Percentiles rank a stretch among this genome's conserved stretches.
Conservation (phyloP, 306 rosid genomes). For the Alnus rubra region DNA sequence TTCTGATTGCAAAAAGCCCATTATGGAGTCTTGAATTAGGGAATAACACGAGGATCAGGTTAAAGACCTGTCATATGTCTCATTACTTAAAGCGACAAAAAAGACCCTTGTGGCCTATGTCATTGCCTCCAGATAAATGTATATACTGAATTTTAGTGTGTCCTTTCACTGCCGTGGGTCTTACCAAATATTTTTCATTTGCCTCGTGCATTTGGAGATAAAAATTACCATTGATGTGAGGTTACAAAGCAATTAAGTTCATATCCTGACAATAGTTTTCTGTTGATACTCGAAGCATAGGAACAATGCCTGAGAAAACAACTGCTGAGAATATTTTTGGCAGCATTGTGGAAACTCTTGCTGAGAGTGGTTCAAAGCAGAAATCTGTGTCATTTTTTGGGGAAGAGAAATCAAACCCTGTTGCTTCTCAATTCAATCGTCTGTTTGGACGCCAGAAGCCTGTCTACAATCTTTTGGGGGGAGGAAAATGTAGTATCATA, state of each 20-base stretch:
- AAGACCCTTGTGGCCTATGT: not conserved
- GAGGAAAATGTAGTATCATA: slow-evolving; percentile 79
- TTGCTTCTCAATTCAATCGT: slow-evolving; percentile 53
- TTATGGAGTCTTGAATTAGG: not conserved
- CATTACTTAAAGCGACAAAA: not conserved
- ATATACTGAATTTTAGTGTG: not conserved
- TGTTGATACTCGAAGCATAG: slow-evolving; percentile 29
- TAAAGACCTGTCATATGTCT: not conserved
- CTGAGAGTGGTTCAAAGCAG: slow-evolving; percentile 45
- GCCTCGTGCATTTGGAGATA: slow-evolving; percentile 6
- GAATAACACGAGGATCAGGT: not conserved
- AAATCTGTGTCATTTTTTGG: slow-evolving; percentile 53
- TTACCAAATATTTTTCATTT: not conserved
- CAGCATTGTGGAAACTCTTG: slow-evolving; percentile 55
- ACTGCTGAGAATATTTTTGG: slow-evolving; percentile 53
- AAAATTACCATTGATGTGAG: slow-evolving; percentile 5
- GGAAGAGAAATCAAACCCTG: slow-evolving; percentile 54
- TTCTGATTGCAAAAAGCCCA: not conserved
- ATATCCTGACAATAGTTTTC: slow-evolving; percentile 8
- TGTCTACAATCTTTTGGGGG: slow-evolving; percentile 77
- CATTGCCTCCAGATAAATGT: not conserved
- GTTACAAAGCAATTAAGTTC: slow-evolving; percentile 8
- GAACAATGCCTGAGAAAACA: slow-evolving; percentile 71
- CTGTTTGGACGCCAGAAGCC: slow-evolving; percentile 88
- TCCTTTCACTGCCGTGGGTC: not conserved